Evolutionary conservation across 768 basidiomycete genomes (phyloP).

Genomic region (Boletus tomentosulus): DNA sequence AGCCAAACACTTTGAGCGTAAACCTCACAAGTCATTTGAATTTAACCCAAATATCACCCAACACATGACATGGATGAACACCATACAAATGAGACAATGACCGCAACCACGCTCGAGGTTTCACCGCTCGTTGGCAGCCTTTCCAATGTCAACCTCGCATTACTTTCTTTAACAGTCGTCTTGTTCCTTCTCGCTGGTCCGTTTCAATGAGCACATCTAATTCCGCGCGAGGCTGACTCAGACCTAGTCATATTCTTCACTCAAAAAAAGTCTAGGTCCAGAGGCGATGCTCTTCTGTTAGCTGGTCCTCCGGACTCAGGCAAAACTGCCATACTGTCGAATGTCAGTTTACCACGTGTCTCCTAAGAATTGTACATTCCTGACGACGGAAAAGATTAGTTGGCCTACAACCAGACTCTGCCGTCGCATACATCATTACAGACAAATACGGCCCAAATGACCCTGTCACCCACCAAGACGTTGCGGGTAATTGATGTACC

Average conservation of each 20-base stretch:
- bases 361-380: neutral
- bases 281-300: conserved; percentile 65
- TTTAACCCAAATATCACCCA: neutral
- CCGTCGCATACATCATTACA: conserved; percentile 79
- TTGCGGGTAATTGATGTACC: conserved; percentile 70
- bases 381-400: conserved; percentile 37
- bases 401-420: conserved; percentile 59
- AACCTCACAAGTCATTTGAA: no score
- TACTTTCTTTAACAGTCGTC: conserved; percentile 44
- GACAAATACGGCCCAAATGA: conserved; percentile 51
- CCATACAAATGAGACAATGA: conserved; percentile 2
- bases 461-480: conserved; percentile 39
- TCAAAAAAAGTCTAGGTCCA: conserved; percentile 40
- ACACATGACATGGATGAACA: conserved; percentile 19
- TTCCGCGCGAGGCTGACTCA: conserved; percentile 13
- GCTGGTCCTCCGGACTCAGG: conserved; percentile 74
- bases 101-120: conserved; percentile 32
- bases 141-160: conserved; percentile 35
- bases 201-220: conserved; percentile 16
- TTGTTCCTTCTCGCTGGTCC: conserved; percentile 41
- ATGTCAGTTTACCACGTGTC: conserved; percentile 41
- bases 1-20: conserved; percentile 13
- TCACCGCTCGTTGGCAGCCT: conserved; percentile 33
- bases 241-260: conserved; percentile 44
- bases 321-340: conserved; percentile 74